A percentile compares a stretch with the other conserved stretches of the same genome.
Conservation (phyloP, 306 rosid genomes). For the Trifolium fragiferum region DNA sequence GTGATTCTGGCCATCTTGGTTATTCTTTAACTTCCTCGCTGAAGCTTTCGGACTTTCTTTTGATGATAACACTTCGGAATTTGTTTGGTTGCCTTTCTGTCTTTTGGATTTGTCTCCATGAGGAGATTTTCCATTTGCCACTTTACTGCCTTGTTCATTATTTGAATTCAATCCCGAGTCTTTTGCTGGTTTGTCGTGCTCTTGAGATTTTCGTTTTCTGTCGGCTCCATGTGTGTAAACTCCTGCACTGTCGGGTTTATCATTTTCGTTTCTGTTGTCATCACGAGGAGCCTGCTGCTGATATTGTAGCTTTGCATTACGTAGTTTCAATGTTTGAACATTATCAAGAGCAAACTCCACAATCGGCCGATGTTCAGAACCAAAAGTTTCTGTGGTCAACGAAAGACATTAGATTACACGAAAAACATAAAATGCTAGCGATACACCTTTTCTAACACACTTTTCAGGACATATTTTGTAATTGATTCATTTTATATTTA, state of each 20-base stretch:
- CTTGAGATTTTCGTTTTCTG: slow-evolving; percentile 60
- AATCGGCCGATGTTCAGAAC: slow-evolving; percentile 87
- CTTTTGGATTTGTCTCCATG: slow-evolving; percentile 54
- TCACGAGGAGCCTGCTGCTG: slow-evolving; percentile 49
- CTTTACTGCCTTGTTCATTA: slow-evolving; percentile 38
- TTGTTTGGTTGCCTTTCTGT: slow-evolving; percentile 51
- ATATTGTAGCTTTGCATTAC: slow-evolving; percentile 63
- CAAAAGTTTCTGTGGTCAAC: slow-evolving; percentile 71
- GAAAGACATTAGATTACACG: slow-evolving; percentile 28
- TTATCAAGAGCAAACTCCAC: slow-evolving; percentile 96
- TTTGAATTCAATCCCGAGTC: slow-evolving; percentile 38
- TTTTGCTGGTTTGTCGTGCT: slow-evolving; percentile 42
- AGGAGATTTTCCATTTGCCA: slow-evolving; percentile 43
- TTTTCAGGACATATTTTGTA: not conserved
- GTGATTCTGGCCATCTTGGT: slow-evolving; percentile 47
- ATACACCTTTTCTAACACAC: not conserved
- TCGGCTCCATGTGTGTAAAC: slow-evolving; percentile 40
- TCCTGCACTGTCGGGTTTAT: slow-evolving; percentile 36
- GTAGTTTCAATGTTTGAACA: slow-evolving; percentile 71
- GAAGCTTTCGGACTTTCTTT: slow-evolving; percentile 41
- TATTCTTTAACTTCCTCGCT: slow-evolving; percentile 39
- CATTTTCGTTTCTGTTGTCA: slow-evolving; percentile 29
- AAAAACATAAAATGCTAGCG: slow-evolving; percentile 1
- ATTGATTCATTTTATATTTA: not conserved
- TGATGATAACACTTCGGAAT: slow-evolving; percentile 18